These are phyloP conservation scores for Rhizophagus prolifer DNA, from an alignment of 192 early-diverging fungal genomes.

Conservation along the genomic window DNA sequence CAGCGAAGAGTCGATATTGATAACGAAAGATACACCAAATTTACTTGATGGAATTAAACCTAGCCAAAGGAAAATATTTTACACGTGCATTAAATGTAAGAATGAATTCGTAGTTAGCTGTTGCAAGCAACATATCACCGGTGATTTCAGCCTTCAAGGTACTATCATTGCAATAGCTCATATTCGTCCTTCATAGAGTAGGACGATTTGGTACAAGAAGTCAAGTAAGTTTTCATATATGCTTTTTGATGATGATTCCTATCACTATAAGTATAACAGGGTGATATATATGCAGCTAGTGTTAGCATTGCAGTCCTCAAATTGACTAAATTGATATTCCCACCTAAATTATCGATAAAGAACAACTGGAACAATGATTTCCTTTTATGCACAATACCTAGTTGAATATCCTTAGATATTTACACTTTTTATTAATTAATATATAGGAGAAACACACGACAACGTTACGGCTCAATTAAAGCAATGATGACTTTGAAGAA, in stretches of 20 bases:
- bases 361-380: slow-evolving; percentile 77
- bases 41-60: too few relatives aligned
- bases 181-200: slow-evolving; percentile 73
- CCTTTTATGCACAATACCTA: neutral
- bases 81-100: slow-evolving; percentile 75
- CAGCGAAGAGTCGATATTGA: slow-evolving; percentile 93
- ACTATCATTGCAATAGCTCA: slow-evolving; percentile 94
- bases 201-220: slow-evolving; percentile 93
- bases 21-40: slow-evolving; percentile 91
- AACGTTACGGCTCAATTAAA: slow-evolving; percentile 59
- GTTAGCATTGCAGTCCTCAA: slow-evolving; percentile 74
- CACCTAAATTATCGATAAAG: slow-evolving; percentile 78
- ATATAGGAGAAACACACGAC: too few relatives aligned
- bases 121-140: slow-evolving; percentile 94
- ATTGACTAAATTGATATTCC: slow-evolving; percentile 76
- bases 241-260: too few relatives aligned
- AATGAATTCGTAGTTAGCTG: slow-evolving; percentile 78
- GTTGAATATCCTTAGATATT: too few relatives aligned
- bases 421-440: neutral
- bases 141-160: slow-evolving; percentile 75
- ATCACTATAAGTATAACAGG: too few relatives aligned
- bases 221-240: too few relatives aligned
- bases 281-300: slow-evolving; percentile 92
- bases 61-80: too few relatives aligned
- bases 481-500: slow-evolving; percentile 81